phyloP scores from a whole-genome alignment of 2,329 filamentous ascomycete species.

The Rugonectria rugulosa region DNA sequence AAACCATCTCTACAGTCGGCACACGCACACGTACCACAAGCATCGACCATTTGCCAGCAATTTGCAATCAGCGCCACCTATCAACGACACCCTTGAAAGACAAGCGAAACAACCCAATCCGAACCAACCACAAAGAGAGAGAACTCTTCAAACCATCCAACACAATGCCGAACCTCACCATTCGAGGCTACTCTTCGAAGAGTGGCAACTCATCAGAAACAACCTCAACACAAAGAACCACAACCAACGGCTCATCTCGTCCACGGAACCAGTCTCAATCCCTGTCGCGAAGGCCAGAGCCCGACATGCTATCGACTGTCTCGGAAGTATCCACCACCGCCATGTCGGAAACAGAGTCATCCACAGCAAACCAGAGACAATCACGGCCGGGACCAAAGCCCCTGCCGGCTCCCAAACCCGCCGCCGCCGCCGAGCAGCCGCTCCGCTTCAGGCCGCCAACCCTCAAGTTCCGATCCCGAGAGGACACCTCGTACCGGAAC shows the following conservation, averaged over 20 bases:
- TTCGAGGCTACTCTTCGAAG: conserved; percentile 35
- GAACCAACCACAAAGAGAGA: neutral
- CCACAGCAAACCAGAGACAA: conserved; percentile 11
- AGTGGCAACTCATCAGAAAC: conserved; percentile 28
- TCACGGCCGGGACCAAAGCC: conserved; percentile 10
- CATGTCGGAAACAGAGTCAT: conserved; percentile 9
- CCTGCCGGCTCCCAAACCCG: neutral
- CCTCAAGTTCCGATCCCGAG: conserved; percentile 34
- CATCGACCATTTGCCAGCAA: conserved; percentile 25
- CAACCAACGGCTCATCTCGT: conserved; percentile 22
- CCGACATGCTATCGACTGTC: conserved; percentile 36
- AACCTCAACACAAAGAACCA: conserved; percentile 25
- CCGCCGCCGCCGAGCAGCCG: conserved; percentile 16
- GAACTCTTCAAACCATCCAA: conserved; percentile 3
- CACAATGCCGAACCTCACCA: conserved; percentile 36
- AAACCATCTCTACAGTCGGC: conserved; percentile 22
- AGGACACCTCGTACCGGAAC: conserved; percentile 21
- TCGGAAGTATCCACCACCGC: conserved; percentile 33
- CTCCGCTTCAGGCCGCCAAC: conserved; percentile 36
- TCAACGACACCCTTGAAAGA: neutral
- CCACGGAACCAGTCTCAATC: conserved; percentile 33
- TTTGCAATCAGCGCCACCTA: neutral
- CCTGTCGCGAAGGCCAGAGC: conserved; percentile 25
- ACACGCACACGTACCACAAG: conserved; percentile 13
- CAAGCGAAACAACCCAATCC: neutral